Conservation (phyloP, 2,329 filamentous ascomycete species). For the Ploettnerulaceae sp. region DNA sequence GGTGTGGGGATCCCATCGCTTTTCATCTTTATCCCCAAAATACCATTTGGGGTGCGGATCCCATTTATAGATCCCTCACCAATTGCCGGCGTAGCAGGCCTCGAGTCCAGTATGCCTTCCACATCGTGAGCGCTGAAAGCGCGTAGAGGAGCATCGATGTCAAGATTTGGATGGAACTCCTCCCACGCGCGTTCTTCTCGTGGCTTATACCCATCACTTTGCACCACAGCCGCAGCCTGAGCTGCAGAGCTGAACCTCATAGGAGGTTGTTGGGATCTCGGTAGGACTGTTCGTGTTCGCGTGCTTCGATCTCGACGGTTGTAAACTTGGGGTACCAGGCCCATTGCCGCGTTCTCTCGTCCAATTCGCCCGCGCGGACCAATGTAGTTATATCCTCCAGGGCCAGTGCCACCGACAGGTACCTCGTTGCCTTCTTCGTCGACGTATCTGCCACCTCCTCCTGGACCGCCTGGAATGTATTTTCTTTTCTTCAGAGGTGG, state of each 20-base stretch:
- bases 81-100: conserved; percentile 37
- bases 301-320: conserved; percentile 50
- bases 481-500: conserved; percentile 60
- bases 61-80: conserved; percentile 37
- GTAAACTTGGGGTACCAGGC: conserved; percentile 43
- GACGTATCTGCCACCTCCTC: conserved; percentile 78
- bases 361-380: conserved; percentile 49
- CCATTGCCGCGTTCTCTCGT: conserved; percentile 44
- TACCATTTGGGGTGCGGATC: conserved; percentile 20
- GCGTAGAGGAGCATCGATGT: conserved; percentile 76
- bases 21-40: conserved; percentile 23
- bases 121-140: conserved; percentile 80
- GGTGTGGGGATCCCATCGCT: conserved; percentile 26
- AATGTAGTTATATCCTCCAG: conserved; percentile 46
- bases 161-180: conserved; percentile 92
- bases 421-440: conserved; percentile 64
- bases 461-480: conserved; percentile 83
- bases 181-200: conserved; percentile 96
- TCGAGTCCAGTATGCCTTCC: conserved; percentile 61
- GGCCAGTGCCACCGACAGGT: conserved; percentile 45
- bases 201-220: conserved; percentile 95
- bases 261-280: conserved; percentile 46
- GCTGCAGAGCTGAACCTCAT: conserved; percentile 41
- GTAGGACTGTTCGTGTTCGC: conserved; percentile 48
- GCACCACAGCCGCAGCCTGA: conserved; percentile 83